Percentiles rank a stretch among this genome's conserved stretches.
These are phyloP conservation scores for Phytophthora sp. DNA, from an alignment of 352 stramenopile species.

Conservation along the genomic window DNA sequence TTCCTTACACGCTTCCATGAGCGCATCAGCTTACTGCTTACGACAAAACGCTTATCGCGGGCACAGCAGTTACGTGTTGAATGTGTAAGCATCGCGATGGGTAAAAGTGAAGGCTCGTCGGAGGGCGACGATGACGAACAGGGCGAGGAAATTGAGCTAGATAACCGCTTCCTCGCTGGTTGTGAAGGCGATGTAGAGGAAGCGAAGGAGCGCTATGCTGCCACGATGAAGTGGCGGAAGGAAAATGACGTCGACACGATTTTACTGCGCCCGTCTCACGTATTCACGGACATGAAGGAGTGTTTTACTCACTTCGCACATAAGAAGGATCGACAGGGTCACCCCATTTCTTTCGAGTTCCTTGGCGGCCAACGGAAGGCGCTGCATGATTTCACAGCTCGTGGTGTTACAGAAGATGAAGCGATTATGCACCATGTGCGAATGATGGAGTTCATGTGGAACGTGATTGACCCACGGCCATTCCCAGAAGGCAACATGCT, in stretches of 20 bases:
- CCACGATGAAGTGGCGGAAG: constrained; percentile 72
- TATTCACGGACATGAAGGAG: constrained; percentile 72
- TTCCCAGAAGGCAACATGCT: constrained; percentile 71
- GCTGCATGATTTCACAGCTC: constrained; percentile 58
- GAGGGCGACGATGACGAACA: constrained; percentile 33
- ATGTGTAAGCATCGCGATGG: constrained; percentile 50
- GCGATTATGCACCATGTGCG: constrained; percentile 68
- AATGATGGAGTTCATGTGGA: constrained; percentile 77
- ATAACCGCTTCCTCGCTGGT: constrained; percentile 68
- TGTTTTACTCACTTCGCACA: constrained; percentile 66
- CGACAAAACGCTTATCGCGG: constrained; percentile 53
- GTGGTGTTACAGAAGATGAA: constrained; percentile 65
- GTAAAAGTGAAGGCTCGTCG: constrained; percentile 46
- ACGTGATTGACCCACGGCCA: constrained; percentile 62
- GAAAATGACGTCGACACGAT: constrained; percentile 76
- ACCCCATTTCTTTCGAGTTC: constrained; percentile 64
- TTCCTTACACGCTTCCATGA: constrained; percentile 64
- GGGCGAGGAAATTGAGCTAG: constrained; percentile 52
- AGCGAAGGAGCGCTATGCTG: constrained; percentile 63
- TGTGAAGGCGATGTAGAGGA: constrained; percentile 75
- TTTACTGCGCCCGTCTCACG: constrained; percentile 55
- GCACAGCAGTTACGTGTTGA: constrained; percentile 44
- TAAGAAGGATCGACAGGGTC: constrained; percentile 69
- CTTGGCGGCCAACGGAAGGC: constrained; percentile 66
- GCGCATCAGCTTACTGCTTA: constrained; percentile 55